Percentiles rank a stretch among this genome's conserved stretches.
Evolutionary conservation across 2,329 filamentous ascomycete species (phyloP).

Genomic region (Fusarium sp.): DNA sequence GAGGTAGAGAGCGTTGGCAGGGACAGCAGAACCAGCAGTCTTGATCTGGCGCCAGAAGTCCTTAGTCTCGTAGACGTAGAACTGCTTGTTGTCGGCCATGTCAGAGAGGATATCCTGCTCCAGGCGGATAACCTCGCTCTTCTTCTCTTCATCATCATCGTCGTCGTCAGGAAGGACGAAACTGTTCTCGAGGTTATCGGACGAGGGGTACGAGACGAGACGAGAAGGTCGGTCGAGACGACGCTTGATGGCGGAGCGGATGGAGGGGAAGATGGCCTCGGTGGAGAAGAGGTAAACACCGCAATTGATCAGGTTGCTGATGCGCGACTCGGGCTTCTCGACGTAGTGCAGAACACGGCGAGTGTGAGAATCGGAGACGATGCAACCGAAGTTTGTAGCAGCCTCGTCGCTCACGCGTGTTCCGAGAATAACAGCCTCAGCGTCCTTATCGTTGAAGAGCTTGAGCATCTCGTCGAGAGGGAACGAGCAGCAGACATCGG

Average conservation of each 20-base stretch:
- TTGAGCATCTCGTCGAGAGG: conserved; percentile 95
- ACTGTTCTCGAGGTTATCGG: conserved; percentile 86
- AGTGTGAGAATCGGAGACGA: conserved; percentile 92
- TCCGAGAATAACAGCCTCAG: conserved; percentile 95
- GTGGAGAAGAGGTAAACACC: conserved; percentile 98
- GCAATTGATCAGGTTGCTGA: conserved; percentile 99
- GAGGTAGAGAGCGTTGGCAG: conserved; percentile 95
- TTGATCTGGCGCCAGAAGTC: conserved; percentile 99
- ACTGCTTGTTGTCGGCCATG: conserved; percentile 95
- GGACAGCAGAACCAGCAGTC: conserved; percentile 95
- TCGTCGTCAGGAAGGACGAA: conserved; percentile 62
- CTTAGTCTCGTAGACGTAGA: conserved; percentile 98
- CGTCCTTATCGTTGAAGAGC: conserved; percentile 93
- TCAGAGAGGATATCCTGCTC: conserved; percentile 98
- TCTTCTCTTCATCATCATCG: conserved; percentile 80
- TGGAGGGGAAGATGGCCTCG: conserved; percentile 95
- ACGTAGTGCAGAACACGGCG: conserved; percentile 98
- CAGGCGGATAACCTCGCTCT: conserved; percentile 89
- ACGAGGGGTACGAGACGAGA: conserved; percentile 93
- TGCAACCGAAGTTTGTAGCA: conserved; percentile 96
- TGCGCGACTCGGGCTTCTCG: conserved; percentile 97
- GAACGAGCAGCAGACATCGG: conserved; percentile 99
- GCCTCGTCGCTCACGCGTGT: conserved; percentile 92
- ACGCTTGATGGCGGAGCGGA: conserved; percentile 94
- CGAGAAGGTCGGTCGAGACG: conserved; percentile 86